A percentile compares a stretch with the other conserved stretches of the same genome.
These are phyloP conservation scores for Apiotrichum siamense DNA, from an alignment of 1,284 basidiomycete species.

Conservation along the genomic window DNA sequence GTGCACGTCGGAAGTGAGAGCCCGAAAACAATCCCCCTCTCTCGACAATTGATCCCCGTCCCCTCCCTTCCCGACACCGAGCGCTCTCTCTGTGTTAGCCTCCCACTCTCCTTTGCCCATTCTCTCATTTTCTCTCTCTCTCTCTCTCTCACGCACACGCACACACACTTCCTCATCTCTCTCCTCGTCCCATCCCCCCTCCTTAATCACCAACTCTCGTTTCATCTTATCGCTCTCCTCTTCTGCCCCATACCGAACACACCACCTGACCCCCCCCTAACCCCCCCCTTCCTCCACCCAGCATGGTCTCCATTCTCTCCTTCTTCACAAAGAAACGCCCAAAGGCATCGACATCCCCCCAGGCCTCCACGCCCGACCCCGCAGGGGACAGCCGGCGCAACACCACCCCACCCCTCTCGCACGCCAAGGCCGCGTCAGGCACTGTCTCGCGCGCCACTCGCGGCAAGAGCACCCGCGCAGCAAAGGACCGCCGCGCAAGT, in stretches of 20 bases:
- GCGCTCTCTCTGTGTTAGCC: too few species aligned
- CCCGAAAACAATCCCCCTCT: too few species aligned
- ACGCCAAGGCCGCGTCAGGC: neutral
- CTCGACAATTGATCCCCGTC: too few species aligned
- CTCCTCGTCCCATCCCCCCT: neutral
- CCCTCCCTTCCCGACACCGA: too few species aligned
- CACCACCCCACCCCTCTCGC: conserved; percentile 4
- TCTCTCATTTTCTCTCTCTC: neutral
- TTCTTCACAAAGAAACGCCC: conserved; percentile 36
- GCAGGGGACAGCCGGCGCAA: neutral
- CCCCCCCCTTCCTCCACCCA: neutral
- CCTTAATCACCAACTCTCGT: neutral
- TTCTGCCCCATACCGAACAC: too few species aligned
- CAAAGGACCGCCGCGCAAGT: conserved; percentile 1
- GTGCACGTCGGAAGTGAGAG: too few species aligned
- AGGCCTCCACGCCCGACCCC: too few species aligned
- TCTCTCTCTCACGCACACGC: neutral
- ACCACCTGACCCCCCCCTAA: too few species aligned
- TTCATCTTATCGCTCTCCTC: neutral
- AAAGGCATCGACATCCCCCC: conserved; percentile 6
- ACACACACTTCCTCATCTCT: neutral
- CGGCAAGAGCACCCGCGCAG: neutral
- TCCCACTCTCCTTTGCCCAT: too few species aligned
- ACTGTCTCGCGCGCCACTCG: neutral
- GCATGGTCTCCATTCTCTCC: conserved; percentile 35